Evolutionary conservation across 352 stramenopile genomes (phyloP).

Genomic region (Globisporangium echinulatum): DNA sequence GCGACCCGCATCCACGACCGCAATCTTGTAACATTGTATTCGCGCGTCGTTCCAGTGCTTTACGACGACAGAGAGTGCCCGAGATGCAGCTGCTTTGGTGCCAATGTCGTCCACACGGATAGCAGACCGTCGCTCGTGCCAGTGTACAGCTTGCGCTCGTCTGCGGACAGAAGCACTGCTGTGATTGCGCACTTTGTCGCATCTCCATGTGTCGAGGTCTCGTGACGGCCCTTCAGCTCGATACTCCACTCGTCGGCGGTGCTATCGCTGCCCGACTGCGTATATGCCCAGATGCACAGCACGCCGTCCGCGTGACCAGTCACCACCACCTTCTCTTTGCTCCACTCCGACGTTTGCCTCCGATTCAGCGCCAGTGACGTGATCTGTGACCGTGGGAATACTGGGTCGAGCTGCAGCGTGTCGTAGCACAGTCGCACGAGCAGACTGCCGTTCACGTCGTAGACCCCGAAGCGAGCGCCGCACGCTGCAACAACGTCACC

Average conservation of each 20-base stretch:
- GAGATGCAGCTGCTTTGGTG: slow-evolving; percentile 1
- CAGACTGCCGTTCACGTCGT: slow-evolving; percentile 57
- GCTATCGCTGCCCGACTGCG: slow-evolving; percentile 26
- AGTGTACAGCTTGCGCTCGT: slow-evolving; percentile 61
- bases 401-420: slow-evolving; percentile 35
- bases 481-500: slow-evolving; percentile 54
- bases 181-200: slow-evolving; percentile 26
- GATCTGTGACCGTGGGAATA: slow-evolving; percentile 26
- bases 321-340: slow-evolving; percentile 49
- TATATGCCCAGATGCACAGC: slow-evolving; percentile 63
- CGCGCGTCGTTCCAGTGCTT: no score
- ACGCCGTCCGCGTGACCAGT: slow-evolving; percentile 58
- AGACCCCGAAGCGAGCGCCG: slow-evolving; percentile 48
- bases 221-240: slow-evolving; percentile 45
- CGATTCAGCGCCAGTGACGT: slow-evolving; percentile 42
- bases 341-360: slow-evolving; percentile 51
- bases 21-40: no score
- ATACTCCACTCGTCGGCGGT: slow-evolving; percentile 39
- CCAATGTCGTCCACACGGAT: slow-evolving; percentile 31
- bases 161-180: slow-evolving; percentile 33
- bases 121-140: slow-evolving; percentile 48
- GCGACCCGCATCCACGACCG: no score
- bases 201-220: no score
- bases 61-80: slow-evolving; percentile 9
- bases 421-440: slow-evolving; percentile 43